Evolutionary conservation across 306 rosid species (phyloP), one percentile per base, ranked within the genome.

Genomic region (Cicer arietinum): DNA sequence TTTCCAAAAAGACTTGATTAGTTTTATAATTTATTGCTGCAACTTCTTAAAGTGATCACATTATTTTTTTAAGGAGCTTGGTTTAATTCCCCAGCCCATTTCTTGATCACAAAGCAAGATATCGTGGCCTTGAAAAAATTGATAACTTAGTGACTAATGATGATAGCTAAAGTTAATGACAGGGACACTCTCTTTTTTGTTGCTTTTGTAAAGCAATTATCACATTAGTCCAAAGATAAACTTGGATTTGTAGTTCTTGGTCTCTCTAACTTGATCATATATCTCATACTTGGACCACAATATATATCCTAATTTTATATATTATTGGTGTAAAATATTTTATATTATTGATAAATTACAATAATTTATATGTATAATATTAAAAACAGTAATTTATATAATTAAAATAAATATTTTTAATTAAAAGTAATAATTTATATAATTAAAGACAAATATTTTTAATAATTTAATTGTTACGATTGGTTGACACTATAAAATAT

Each of bases 141-240:
- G 53, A 75, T 83, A 71, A 52, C 7, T 76, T 77, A 73, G 80
- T 84, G 71, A 62, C 67, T 77, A 84, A 77, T 84, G 74, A 80
- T 84, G 76, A 77, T 77, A 37, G 75, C 48, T 80, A 80, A 80
- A 84, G 85, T 61, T 84, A 80, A 84, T 77, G 87, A 84, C 78
- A 80, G 51, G 78, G 87, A 84, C 84, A 76, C 44, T 6, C 61
- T 76, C 69, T 84, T 72, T 82, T 84, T 50, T 79, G 73, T 65
- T 17, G 79, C 30, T 76, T 58, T 51, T 59, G 66, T 39, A 52
- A 80, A 76, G 77, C 11, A 77, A 80, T 76, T 48, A 30, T 37
- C 71, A 18, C 50, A 70, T 79, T 76, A 50, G 60, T 53, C 82
- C 74, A 79, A 79, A 64, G 0, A 76, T 69, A 69, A 80, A 72